These are phyloP conservation scores for Phytophthora podocarpi DNA, from an alignment of 352 stramenopile species.

Conservation along the genomic window DNA sequence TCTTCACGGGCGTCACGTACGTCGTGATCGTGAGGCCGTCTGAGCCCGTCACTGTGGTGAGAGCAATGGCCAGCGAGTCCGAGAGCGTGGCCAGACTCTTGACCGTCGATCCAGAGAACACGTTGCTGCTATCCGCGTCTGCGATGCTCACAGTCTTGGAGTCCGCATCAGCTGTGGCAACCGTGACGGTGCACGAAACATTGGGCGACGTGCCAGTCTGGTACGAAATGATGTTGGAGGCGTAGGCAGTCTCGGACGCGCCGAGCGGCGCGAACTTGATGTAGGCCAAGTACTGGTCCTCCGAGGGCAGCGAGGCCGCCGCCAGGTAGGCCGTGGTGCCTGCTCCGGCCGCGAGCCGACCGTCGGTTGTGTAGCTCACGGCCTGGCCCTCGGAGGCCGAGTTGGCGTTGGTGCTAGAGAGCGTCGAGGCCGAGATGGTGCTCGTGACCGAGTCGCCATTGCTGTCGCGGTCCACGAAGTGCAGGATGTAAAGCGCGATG, in stretches of 20 bases:
- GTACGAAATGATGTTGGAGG: constrained; percentile 68
- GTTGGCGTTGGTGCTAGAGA: constrained; percentile 29
- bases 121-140: constrained; percentile 46
- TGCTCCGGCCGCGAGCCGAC: constrained; percentile 57
- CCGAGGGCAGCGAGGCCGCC: constrained; percentile 45
- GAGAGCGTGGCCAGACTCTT: constrained; percentile 73
- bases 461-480: constrained; percentile 72
- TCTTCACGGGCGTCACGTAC: constrained; percentile 55
- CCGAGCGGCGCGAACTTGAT: constrained; percentile 66
- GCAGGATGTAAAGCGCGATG: constrained; percentile 83
- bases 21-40: constrained; percentile 46
- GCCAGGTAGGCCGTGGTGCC: constrained; percentile 77
- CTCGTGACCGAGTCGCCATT: constrained; percentile 37
- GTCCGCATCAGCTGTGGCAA: constrained; percentile 39
- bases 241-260: constrained; percentile 47
- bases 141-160: constrained; percentile 60
- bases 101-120: constrained; percentile 54
- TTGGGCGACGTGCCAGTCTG: constrained; percentile 48
- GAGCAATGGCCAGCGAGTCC: constrained; percentile 52
- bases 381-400: constrained; percentile 50
- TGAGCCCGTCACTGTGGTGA: constrained; percentile 52
- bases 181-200: constrained; percentile 58
- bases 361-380: constrained; percentile 62
- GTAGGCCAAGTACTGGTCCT: constrained; percentile 54
- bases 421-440: constrained; percentile 43